Evolutionary conservation across 129 eudicot species (phyloP).

Genomic region (Saussurea involucrata): DNA sequence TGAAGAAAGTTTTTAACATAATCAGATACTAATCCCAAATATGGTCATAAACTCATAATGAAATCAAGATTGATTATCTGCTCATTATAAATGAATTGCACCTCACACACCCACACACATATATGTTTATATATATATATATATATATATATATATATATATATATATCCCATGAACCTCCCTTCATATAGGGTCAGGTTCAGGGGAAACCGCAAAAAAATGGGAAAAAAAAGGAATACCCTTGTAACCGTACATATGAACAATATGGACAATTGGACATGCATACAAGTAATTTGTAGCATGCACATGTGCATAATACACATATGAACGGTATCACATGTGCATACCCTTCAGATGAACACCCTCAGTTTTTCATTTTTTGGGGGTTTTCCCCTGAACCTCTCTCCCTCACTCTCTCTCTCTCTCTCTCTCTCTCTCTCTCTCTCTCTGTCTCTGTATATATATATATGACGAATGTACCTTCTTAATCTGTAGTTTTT

Average conservation of each 20-base stretch:
- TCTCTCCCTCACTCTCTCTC: not conserved
- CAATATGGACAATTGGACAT: too few relatives aligned
- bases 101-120: not conserved
- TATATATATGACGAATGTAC: constrained; percentile 27
- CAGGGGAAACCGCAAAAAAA: not conserved
- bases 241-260: too few relatives aligned
- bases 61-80: not conserved
- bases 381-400: not conserved
- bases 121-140: too few relatives aligned
- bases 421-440: not conserved
- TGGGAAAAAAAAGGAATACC: not conserved
- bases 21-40: not conserved
- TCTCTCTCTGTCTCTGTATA: not conserved
- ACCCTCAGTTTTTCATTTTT: not conserved
- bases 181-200: not conserved
- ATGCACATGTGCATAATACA: too few relatives aligned
- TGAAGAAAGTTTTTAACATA: constrained; percentile 15
- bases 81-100: not conserved
- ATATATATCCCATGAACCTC: too few relatives aligned
- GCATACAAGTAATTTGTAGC: too few relatives aligned
- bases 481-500: constrained; percentile 71
- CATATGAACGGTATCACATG: not conserved
- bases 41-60: not conserved
- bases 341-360: not conserved
- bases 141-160: too few relatives aligned